Evolutionary conservation across 2,329 filamentous ascomycete genomes (phyloP), one percentile per base, ranked within the genome.

Genomic region (Chaetothyriales sp.): DNA sequence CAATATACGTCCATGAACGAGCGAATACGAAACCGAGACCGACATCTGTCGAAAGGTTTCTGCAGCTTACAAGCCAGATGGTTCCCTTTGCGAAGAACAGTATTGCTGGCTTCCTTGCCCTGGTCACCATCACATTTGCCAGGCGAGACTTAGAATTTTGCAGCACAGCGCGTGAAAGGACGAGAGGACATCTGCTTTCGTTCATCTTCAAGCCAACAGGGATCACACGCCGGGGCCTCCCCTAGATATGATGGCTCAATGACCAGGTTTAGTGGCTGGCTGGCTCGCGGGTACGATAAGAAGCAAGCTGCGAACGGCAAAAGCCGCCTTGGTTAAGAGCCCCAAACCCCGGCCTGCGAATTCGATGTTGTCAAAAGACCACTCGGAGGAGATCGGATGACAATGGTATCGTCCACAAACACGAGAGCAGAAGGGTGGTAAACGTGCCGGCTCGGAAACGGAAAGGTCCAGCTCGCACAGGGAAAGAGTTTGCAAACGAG

Each of bases 331-430:
- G 55, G 32, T 44, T 53, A 46, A 47, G 54, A 28, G 48, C 54
- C 9, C 45, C 56, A 49, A 51, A 56, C 45, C 43, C 43, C 15
- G 44, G 49, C 8, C 47, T 43, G 44, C 50, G 44, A 44, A 49
- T 43, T 44, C 47, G 53, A 53, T 49, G 55, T 52, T 19, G 46
- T n/a, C 7, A 36, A 46, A 18, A 51, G 52, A n/a, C 46, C 50
- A 3, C 49, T 55, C 36, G 54, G 54, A 49, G 46, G 39, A 22
- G 22, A 51, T 19, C 54, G 47, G 26, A 50, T 53, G n/a, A 43
- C 50, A 52, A 12, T 48, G 10, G 22, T 20, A 36, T 19, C 18
- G 15, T n/a, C 36, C 42, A 36, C 10, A 26, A 42, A 2, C 28
- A 51, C 28, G 18, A 20, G 12, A 8, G 20, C 32, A 8, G 20